Conservation (phyloP, 2,329 filamentous ascomycete genomes). For the Talaromyces funiculosus region DNA sequence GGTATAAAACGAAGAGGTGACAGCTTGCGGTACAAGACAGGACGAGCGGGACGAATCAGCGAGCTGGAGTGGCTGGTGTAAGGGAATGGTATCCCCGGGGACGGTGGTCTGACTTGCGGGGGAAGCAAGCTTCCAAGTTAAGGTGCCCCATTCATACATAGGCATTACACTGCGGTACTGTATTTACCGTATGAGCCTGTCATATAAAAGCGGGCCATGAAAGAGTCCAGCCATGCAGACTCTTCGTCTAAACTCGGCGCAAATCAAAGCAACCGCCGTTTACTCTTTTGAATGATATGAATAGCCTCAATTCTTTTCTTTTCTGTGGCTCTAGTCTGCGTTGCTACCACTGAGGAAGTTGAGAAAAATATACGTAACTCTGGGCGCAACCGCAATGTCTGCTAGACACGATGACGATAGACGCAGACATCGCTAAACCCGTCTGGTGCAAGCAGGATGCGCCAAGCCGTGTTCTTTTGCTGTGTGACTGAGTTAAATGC, state of each 20-base stretch:
- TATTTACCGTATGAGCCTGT: background rate
- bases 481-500: background rate
- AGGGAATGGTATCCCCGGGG: conserved; percentile 8
- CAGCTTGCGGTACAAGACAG: background rate
- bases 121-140: conserved; percentile 1
- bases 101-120: conserved; percentile 3
- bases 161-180: background rate
- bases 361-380: background rate
- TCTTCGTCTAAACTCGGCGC: background rate
- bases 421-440: background rate
- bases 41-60: background rate
- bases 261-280: background rate
- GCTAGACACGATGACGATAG: background rate
- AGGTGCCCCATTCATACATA: background rate
- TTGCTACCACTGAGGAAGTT: too few relatives aligned
- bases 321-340: too few relatives aligned
- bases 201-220: background rate
- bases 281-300: background rate
- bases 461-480: background rate
- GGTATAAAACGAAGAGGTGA: background rate
- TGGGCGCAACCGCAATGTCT: background rate
- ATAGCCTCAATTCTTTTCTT: background rate
- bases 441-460: background rate
- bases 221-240: background rate
- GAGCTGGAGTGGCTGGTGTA: background rate